These are phyloP conservation scores for Patellifolia procumbens DNA, from an alignment of 179 eudicot genomes.

Conservation along the genomic window DNA sequence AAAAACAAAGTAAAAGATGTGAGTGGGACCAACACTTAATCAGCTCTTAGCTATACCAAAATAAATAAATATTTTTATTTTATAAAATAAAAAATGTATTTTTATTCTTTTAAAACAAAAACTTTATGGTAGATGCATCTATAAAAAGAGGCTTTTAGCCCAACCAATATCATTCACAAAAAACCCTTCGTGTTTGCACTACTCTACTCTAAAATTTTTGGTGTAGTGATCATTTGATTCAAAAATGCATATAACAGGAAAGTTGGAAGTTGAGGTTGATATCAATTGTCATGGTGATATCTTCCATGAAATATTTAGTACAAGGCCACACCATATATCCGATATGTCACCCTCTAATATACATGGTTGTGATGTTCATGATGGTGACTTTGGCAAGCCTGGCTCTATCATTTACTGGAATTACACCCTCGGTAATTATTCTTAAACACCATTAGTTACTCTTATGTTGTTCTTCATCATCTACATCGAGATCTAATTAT, in stretches of 20 bases:
- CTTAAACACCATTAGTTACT: background rate
- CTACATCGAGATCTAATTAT: too few species aligned
- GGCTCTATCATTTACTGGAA: conserved; percentile 2
- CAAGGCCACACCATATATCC: background rate
- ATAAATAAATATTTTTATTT: too few species aligned
- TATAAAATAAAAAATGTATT: too few species aligned
- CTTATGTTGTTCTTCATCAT: background rate
- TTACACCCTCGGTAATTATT: conserved; percentile 9
- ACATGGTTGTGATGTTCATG: conserved; percentile 13
- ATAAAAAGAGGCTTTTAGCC: background rate
- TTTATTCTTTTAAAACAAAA: too few species aligned
- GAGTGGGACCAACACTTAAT: too few species aligned
- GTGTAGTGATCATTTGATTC: background rate
- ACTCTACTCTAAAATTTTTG: background rate
- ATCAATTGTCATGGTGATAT: conserved; percentile 9
- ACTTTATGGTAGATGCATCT: background rate
- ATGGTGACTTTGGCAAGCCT: conserved; percentile 14
- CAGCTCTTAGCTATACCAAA: too few species aligned
- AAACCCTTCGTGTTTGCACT: background rate
- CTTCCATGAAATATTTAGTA: conserved; percentile 12
- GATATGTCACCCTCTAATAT: background rate
- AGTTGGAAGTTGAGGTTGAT: conserved; percentile 13
- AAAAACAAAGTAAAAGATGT: too few species aligned
- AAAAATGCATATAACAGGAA: conserved; percentile 1
- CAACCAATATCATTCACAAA: background rate